Conservation (phyloP, 371 early-diverging fungal species). For the Rhizopus stolonifer region DNA sequence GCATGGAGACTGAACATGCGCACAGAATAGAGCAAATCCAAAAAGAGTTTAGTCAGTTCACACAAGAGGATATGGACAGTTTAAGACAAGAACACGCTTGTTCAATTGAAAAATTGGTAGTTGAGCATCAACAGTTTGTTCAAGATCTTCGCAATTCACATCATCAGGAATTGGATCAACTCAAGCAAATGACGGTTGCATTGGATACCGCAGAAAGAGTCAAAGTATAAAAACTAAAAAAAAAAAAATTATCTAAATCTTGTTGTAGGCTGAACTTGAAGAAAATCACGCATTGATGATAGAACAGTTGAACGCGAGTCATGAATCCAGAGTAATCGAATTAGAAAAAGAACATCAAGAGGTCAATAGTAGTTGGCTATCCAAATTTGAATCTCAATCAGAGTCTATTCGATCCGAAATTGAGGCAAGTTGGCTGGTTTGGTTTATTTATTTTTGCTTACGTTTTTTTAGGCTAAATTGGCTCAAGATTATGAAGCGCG, state of each 20-base stretch:
- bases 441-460: background rate
- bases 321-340: constrained; percentile 8
- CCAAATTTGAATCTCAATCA: constrained; percentile 12
- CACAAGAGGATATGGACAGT: constrained; percentile 2
- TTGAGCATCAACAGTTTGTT: constrained; percentile 27
- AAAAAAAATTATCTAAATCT: background rate
- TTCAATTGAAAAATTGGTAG: constrained; percentile 22
- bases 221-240: constrained; percentile 16
- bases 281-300: constrained; percentile 12
- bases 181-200: constrained; percentile 9
- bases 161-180: constrained; percentile 15
- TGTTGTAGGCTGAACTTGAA: constrained; percentile 18
- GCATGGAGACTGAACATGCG: background rate
- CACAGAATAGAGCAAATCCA: constrained; percentile 6
- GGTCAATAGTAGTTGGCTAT: background rate
- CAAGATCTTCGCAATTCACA: constrained; percentile 31
- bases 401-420: constrained; percentile 20
- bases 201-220: constrained; percentile 19
- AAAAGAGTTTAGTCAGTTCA: no score
- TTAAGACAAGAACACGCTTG: constrained; percentile 15
- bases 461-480: constrained; percentile 17
- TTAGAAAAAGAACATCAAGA: constrained; percentile 17
- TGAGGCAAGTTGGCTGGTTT: constrained; percentile 14
- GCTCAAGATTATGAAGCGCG: constrained; percentile 22
- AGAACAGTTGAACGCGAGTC: constrained; percentile 16